A percentile compares a stretch with the other conserved stretches of the same genome.
Conservation (phyloP, 2,329 filamentous ascomycete species). For the Pseudophaeomoniella oleicola region DNA sequence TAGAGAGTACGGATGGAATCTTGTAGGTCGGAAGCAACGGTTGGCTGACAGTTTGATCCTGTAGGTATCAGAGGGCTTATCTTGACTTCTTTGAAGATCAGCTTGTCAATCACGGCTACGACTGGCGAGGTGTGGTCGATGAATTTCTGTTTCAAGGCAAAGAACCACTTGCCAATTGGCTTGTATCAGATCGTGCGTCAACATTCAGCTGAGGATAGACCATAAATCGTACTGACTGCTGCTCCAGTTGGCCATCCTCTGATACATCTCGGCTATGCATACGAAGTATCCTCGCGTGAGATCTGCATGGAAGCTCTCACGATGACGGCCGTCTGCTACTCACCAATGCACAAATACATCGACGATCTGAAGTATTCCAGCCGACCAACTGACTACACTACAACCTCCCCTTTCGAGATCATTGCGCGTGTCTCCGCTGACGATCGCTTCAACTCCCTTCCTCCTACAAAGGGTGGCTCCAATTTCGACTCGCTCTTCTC, state of each 20-base stretch:
- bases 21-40: slow-evolving; percentile 1
- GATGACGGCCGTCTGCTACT: slow-evolving; percentile 47
- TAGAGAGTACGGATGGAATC: slow-evolving; percentile 33
- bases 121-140: slow-evolving; percentile 66
- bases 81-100: slow-evolving; percentile 94
- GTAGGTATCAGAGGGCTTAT: slow-evolving; percentile 71
- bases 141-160: slow-evolving; percentile 60
- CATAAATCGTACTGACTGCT: not conserved
- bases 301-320: slow-evolving; percentile 78
- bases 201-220: not conserved
- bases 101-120: slow-evolving; percentile 59
- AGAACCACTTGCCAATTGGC: slow-evolving; percentile 59
- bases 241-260: slow-evolving; percentile 66
- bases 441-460: slow-evolving; percentile 52
- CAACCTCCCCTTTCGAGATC: slow-evolving; percentile 53
- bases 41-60: slow-evolving; percentile 1
- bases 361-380: slow-evolving; percentile 56
- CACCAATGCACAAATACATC: slow-evolving; percentile 44
- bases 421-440: slow-evolving; percentile 57
- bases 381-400: slow-evolving; percentile 43
- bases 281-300: slow-evolving; percentile 72
- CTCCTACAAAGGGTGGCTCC: slow-evolving; percentile 39
- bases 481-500: slow-evolving; percentile 57
- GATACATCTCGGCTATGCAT: slow-evolving; percentile 92
- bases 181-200: slow-evolving; percentile 61